Percentiles rank a stretch among this genome's conserved stretches.
phyloP scores from a whole-genome alignment of 805 yeast species.

The Pichia phayaonensis region DNA sequence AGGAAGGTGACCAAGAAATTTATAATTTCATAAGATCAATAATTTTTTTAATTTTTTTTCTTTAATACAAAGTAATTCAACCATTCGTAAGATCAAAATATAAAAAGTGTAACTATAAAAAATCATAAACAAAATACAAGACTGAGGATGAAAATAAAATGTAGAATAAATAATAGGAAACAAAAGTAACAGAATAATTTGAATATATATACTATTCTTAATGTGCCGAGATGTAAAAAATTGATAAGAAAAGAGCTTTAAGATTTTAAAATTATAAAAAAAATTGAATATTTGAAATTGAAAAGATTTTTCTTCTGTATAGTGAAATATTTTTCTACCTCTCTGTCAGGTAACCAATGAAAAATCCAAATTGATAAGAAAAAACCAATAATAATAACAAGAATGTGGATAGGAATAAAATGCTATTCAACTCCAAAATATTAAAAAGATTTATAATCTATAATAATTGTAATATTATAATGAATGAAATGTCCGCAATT shows the following conservation, averaged over 20 bases:
- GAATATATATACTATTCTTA: neutral
- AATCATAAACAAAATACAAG: neutral
- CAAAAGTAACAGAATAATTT: neutral
- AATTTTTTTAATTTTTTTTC: too few relatives aligned
- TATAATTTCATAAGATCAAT: neutral
- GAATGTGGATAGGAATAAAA: neutral
- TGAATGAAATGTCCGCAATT: neutral
- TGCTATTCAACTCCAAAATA: neutral
- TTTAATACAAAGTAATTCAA: neutral
- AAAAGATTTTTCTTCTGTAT: neutral
- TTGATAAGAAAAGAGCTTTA: neutral
- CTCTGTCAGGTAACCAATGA: constrained; percentile 3
- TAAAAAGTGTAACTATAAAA: neutral
- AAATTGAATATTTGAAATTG: neutral
- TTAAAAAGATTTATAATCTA: neutral
- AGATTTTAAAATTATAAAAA: neutral
- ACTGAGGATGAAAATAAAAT: neutral
- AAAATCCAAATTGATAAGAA: neutral
- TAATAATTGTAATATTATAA: neutral
- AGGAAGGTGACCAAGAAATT: neutral
- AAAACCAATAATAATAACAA: neutral
- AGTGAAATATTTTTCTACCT: neutral
- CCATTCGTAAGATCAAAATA: neutral
- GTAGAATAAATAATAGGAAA: neutral
- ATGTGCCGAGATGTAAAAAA: neutral